Percentiles rank a stretch among this genome's conserved stretches.
Evolutionary conservation across 1,284 basidiomycete species (phyloP).

Genomic region (Leccinum huronense): DNA sequence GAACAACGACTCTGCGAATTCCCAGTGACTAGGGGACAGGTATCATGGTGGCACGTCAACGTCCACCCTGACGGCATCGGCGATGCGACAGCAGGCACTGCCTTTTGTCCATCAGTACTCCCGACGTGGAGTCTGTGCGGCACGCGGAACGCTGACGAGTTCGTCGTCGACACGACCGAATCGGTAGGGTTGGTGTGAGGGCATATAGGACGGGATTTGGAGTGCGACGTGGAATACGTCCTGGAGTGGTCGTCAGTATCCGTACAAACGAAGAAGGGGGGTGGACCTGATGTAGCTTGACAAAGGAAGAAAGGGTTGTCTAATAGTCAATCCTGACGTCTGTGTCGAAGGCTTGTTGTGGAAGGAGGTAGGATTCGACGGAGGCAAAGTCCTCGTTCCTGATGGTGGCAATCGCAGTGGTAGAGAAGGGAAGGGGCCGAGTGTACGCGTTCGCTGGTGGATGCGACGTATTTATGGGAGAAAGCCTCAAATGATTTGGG

Average conservation of each 20-base stretch:
- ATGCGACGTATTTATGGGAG: slow-evolving; percentile 84
- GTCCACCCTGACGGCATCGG: slow-evolving; percentile 69
- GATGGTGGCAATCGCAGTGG: slow-evolving; percentile 28
- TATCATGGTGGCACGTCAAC: too few relatives aligned
- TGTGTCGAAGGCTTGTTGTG: slow-evolving; percentile 46
- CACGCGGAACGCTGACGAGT: slow-evolving; percentile 58
- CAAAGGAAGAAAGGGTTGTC: slow-evolving; percentile 37
- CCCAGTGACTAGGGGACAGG: too few relatives aligned
- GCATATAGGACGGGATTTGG: slow-evolving; percentile 70
- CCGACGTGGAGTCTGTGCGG: slow-evolving; percentile 64
- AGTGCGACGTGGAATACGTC: slow-evolving; percentile 77
- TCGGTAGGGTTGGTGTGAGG: slow-evolving; percentile 58
- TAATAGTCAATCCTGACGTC: slow-evolving; percentile 55
- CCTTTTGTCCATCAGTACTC: slow-evolving; percentile 71
- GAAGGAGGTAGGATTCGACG: slow-evolving; percentile 66
- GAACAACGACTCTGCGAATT: too few relatives aligned
- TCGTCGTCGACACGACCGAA: slow-evolving; percentile 65
- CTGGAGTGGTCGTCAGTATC: slow-evolving; percentile 36
- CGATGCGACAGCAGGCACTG: slow-evolving; percentile 80
- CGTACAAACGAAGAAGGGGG: not conserved
- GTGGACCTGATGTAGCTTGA: slow-evolving; percentile 62
- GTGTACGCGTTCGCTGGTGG: slow-evolving; percentile 68
- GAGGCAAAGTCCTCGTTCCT: slow-evolving; percentile 66
- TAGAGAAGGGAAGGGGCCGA: slow-evolving; percentile 39
- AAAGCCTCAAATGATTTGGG: slow-evolving; percentile 94